Evolutionary conservation across 2,329 filamentous ascomycete species (phyloP).

Genomic region (Plectosphaerella plurivora): DNA sequence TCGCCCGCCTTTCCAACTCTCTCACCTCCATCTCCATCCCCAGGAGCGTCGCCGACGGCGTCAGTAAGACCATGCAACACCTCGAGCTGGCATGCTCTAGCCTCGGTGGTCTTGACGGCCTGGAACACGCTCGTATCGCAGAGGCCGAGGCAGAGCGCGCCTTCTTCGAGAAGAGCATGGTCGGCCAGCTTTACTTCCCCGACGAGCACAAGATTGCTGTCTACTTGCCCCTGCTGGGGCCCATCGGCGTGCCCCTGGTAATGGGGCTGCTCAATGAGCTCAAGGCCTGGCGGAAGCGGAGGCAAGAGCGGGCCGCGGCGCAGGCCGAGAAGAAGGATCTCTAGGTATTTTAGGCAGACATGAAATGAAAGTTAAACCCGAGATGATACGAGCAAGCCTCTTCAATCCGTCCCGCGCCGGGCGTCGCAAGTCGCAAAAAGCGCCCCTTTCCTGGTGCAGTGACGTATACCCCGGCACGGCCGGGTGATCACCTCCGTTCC

Average conservation of each 20-base stretch:
- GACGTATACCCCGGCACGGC: not conserved
- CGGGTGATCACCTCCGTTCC: not conserved
- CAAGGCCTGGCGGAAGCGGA: conserved; percentile 53
- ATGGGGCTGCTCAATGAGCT: conserved; percentile 82
- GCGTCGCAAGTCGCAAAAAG: not conserved
- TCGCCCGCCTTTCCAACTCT: conserved; percentile 79
- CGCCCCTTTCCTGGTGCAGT: not conserved
- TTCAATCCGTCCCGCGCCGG: not conserved
- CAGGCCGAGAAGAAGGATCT: conserved; percentile 27
- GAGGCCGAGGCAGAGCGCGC: conserved; percentile 87
- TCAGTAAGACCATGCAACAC: conserved; percentile 73
- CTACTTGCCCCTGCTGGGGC: conserved; percentile 86
- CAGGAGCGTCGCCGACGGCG: conserved; percentile 77
- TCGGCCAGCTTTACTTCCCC: conserved; percentile 96
- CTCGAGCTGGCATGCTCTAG: conserved; percentile 72
- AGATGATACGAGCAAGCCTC: not conserved
- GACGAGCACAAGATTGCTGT: conserved; percentile 98
- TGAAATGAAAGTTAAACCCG: not conserved
- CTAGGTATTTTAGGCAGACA: not conserved
- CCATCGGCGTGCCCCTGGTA: conserved; percentile 82
- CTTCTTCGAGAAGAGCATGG: conserved; percentile 99
- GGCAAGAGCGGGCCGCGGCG: conserved; percentile 34
- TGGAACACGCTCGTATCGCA: conserved; percentile 78
- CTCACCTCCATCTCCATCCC: conserved; percentile 91
- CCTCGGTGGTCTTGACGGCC: conserved; percentile 60